Evolutionary conservation across 805 yeast species (phyloP), one percentile per base, ranked within the genome.

Genomic region (Wickerhamomyces bovis): DNA sequence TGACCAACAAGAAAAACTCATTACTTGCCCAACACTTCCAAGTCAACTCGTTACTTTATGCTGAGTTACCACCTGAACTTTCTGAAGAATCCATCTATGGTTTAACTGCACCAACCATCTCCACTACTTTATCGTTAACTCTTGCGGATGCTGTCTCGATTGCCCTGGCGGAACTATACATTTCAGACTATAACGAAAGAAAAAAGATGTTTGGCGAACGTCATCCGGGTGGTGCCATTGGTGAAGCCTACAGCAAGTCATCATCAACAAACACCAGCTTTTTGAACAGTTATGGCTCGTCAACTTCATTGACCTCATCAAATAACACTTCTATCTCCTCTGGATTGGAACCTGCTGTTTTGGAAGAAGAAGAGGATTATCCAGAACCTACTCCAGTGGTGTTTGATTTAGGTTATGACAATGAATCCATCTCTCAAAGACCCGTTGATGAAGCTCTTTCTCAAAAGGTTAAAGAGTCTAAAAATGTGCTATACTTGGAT

Each of bases 181-280:
- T 80, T 45, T 67, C 68, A 9, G 89, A 87, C 57, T 63, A 71
- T 26, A 63, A 67, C 33, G 68, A 71, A 46, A 69, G 96, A 38
- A 74, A 73, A 51, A 66, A 63, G 48, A 64, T 73, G 33, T 89
- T 89, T 64, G 81, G 84, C 9, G 76, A 75, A 51, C 76, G 83
- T 59, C 97, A 89, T 58, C 97, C 97, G 2, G 96, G 96, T 19
- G 97, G 97, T 16, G 85, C 94, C 2, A 88, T 89, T 58, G 97
- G 97, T 15, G 70, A 69, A 44, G 68, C 72, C 7, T 73, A 67
- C 48, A 53, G 56, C 2, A 45, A 43, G 19, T 44, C 53, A 10
- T 18, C 52, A 3, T 54, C 57, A 2, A 55, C 62, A 1, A 61
- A 64, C 18, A 67, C 62, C 44, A 63, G 60, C 42, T 33, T 33